These are phyloP conservation scores for Pharus latifolius DNA, from an alignment of 176 grass and related monocot genomes.

Conservation along the genomic window DNA sequence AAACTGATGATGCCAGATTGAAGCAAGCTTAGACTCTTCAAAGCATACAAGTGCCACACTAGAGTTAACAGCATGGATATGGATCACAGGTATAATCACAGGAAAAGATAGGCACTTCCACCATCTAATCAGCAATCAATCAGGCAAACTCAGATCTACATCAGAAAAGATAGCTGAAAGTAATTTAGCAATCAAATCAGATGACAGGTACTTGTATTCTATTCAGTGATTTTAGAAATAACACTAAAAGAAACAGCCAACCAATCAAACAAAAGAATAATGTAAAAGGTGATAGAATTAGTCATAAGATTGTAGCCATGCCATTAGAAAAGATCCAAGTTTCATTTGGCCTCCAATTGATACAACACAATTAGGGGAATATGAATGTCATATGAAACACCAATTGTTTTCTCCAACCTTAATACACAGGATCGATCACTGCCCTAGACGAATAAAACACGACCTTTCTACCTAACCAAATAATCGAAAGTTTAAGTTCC, in stretches of 20 bases:
- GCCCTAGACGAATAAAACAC: slow-evolving; percentile 5
- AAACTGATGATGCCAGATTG: no score
- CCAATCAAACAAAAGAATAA: neutral
- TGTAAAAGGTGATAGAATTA: neutral
- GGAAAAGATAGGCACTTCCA: neutral
- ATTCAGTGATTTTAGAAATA: neutral
- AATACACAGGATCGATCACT: slow-evolving; percentile 1
- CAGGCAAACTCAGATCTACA: slow-evolving; percentile 1
- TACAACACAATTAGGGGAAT: neutral
- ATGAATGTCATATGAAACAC: slow-evolving; percentile 1
- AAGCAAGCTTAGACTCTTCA: no score
- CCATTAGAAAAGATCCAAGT: neutral
- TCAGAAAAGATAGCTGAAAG: neutral
- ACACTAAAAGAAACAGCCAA: neutral
- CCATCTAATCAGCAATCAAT: neutral
- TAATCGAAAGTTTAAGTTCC: neutral
- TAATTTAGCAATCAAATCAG: neutral
- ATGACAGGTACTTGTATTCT: neutral
- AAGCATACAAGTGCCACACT: neutral
- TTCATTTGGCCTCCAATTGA: neutral
- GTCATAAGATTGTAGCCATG: neutral
- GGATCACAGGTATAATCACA: neutral
- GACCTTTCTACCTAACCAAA: slow-evolving; percentile 20
- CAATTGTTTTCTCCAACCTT: slow-evolving; percentile 2
- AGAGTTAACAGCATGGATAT: neutral